Evolutionary conservation across 495 filamentous ascomycete species (phyloP).

Genomic region (Trichoderma parareesei): DNA sequence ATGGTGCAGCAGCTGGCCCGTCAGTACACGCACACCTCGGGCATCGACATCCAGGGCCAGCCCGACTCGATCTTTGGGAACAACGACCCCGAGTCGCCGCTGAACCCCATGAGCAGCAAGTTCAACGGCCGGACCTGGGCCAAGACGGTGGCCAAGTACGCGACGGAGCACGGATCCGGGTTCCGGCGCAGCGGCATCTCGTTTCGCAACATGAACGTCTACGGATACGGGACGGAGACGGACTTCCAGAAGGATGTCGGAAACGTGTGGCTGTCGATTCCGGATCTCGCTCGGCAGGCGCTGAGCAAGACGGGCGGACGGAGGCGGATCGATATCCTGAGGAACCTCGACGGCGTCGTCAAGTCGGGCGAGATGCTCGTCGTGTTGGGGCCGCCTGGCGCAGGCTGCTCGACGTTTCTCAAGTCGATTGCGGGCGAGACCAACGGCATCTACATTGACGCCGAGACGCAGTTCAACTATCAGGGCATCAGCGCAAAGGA

Average conservation of each 20-base stretch:
- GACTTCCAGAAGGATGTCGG: constrained; percentile 57
- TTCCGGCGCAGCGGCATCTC: constrained; percentile 28
- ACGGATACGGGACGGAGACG: constrained; percentile 55
- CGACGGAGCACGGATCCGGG: constrained; percentile 20
- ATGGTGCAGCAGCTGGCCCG: constrained; percentile 11
- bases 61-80: not conserved
- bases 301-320: constrained; percentile 21
- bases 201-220: constrained; percentile 48
- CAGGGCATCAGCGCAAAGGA: constrained; percentile 27
- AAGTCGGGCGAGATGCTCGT: constrained; percentile 69
- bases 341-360: constrained; percentile 58
- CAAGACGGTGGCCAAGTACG: constrained; percentile 23
- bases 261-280: constrained; percentile 40
- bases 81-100: constrained; percentile 13
- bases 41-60: not conserved
- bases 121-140: constrained; percentile 31
- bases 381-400: constrained; percentile 64
- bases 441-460: constrained; percentile 32
- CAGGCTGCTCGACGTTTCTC: constrained; percentile 63
- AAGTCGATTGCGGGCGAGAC: constrained; percentile 61
- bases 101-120: constrained; percentile 25
- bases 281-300: constrained; percentile 23
- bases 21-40: constrained; percentile 6
- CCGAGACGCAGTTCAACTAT: constrained; percentile 39
- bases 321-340: constrained; percentile 57